Evolutionary conservation across 192 early-diverging fungal genomes (phyloP), one percentile per base, ranked within the genome.

Genomic region (Rhizophagus clarus): DNA sequence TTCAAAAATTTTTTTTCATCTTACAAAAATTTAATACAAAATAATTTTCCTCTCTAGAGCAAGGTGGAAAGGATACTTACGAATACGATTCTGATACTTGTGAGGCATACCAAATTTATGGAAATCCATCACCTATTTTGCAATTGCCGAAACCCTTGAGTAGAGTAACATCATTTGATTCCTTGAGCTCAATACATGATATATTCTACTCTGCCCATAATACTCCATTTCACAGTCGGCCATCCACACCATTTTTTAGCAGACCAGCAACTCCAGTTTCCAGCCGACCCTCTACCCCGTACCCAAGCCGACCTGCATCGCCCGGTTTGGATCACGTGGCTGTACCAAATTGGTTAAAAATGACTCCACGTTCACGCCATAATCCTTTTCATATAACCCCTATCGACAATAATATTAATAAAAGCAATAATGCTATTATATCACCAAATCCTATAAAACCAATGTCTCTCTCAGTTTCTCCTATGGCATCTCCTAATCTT

Each of bases 161-260:
- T n/a, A 61, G 77, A 69, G 64, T 29, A 20, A 40, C 77, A 64
- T 79, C 77, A n/a, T 66, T 56, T 42, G 77, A 79, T 31, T 79
- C 77, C 20, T 51, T 79, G 42, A 45, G 2, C 12, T 45, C 42
- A 45, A 45, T 45, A 12, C 63, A 79, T 14, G 77, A 79, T 14
- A 40, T 69, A 24, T 79, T 79, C 28, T 79, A 47, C 40, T 79
- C 77, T 10, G 77, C 77, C 2, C 77, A n/a, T 17, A 47, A 64
- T 26, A 69, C 77, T 8, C 77, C 77, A 37, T n/a, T 34, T 17
- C 77, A 49, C 10, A 69, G 64, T 56, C 63, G 77, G 11, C 67
- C 77, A 20, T 28, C 40, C 1, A 79, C 77, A 8, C 77, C 77
- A 28, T 31, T 40, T 32, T 47, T 26, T 12, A 72, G 45, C 45